These are phyloP conservation scores for Neocucurbitaria cava DNA, from an alignment of 2,329 filamentous ascomycete species.

Conservation along the genomic window DNA sequence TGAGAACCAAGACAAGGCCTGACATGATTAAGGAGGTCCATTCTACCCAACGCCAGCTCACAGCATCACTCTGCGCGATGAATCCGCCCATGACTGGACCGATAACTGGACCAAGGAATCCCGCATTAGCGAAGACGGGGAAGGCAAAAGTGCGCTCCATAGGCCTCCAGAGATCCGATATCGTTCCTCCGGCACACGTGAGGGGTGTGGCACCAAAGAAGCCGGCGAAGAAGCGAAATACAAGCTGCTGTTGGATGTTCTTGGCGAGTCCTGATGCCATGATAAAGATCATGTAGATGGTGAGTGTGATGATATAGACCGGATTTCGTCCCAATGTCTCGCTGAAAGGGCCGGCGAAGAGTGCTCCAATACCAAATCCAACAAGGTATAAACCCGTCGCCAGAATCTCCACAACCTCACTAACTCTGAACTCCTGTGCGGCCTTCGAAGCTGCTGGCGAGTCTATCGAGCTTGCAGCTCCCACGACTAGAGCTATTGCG, in stretches of 20 bases:
- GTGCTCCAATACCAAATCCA: constrained; percentile 56
- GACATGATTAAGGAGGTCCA: constrained; percentile 36
- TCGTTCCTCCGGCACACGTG: constrained; percentile 25
- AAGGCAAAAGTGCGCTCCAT: constrained; percentile 34
- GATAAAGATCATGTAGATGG: constrained; percentile 41
- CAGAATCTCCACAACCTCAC: constrained; percentile 53
- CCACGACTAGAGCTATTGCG: constrained; percentile 57
- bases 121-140: constrained; percentile 31
- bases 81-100: constrained; percentile 51
- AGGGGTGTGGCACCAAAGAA: constrained; percentile 53
- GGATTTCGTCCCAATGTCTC: constrained; percentile 53
- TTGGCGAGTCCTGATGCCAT: constrained; percentile 44
- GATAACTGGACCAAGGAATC: constrained; percentile 24
- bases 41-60: constrained; percentile 37
- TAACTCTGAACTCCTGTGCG: constrained; percentile 54
- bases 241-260: constrained; percentile 57
- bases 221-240: constrained; percentile 59
- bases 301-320: constrained; percentile 43
- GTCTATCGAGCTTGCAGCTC: constrained; percentile 61
- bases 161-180: constrained; percentile 28
- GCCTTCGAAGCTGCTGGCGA: constrained; percentile 59
- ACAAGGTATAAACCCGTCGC: constrained; percentile 56
- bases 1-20: constrained; percentile 17
- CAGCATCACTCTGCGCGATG: constrained; percentile 20
- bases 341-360: constrained; percentile 54